These are phyloP conservation scores for grape (Vitis vinifera) DNA, from an alignment of 164 flowering plant species.

Conservation along the genomic window DNA sequence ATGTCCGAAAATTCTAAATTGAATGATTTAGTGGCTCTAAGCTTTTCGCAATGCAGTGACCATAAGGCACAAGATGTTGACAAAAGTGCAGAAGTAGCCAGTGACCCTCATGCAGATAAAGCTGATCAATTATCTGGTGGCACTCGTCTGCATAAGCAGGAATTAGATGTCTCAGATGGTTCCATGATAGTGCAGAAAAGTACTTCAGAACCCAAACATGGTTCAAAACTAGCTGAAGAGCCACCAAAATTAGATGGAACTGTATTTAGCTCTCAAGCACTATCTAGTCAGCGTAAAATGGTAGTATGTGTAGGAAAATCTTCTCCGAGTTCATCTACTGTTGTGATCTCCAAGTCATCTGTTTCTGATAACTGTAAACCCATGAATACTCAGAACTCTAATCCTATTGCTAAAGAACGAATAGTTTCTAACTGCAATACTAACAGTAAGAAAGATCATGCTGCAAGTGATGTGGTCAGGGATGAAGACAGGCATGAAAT, in stretches of 20 bases:
- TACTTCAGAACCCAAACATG: constrained; percentile 40
- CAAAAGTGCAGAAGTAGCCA: constrained; percentile 27
- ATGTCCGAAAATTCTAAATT: constrained; percentile 28
- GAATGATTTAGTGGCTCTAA: constrained; percentile 10
- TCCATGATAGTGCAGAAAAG: constrained; percentile 24
- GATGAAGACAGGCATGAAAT: constrained; percentile 41
- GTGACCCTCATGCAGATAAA: constrained; percentile 19
- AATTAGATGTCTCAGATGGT: constrained; percentile 28
- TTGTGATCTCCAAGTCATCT: constrained; percentile 33
- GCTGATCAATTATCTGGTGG: constrained; percentile 26
- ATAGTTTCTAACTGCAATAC: constrained; percentile 24
- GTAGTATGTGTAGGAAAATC: constrained; percentile 45
- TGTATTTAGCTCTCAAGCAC: constrained; percentile 17
- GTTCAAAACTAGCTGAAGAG: constrained; percentile 32
- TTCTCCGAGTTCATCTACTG: constrained; percentile 30
- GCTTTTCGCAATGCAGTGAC: constrained; percentile 26
- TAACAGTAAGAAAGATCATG: constrained; percentile 41
- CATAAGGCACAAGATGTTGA: constrained; percentile 27
- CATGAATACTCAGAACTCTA: constrained; percentile 29
- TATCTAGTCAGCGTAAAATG: constrained; percentile 40
- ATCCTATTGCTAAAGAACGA: constrained; percentile 29
- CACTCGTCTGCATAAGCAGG: constrained; percentile 23
- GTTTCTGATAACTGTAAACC: constrained; percentile 29
- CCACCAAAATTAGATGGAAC: constrained; percentile 23
- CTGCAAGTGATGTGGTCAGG: constrained; percentile 18